Conservation (phyloP, 805 yeast genomes). For the Zygosaccharomyces lentus region DNA sequence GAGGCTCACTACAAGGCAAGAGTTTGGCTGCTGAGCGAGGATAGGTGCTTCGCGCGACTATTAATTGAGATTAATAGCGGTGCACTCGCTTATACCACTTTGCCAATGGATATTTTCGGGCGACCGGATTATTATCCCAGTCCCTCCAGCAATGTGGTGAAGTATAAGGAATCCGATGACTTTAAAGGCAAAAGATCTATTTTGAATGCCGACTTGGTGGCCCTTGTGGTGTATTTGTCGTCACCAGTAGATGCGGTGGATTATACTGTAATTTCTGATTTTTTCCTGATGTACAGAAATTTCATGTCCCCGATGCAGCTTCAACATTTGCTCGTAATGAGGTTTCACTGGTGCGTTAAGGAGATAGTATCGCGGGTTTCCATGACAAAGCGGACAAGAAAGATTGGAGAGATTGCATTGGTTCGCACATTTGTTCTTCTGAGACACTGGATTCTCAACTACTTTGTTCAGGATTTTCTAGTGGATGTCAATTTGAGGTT, state of each 20-base stretch:
- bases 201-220: slow-evolving; percentile 28
- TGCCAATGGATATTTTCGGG: slow-evolving; percentile 23
- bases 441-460: slow-evolving; percentile 87
- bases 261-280: slow-evolving; percentile 76
- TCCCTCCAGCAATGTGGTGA: slow-evolving; percentile 28
- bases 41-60: slow-evolving; percentile 1
- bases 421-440: slow-evolving; percentile 81
- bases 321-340: slow-evolving; percentile 53
- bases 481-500: slow-evolving; percentile 46
- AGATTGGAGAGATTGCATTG: slow-evolving; percentile 60
- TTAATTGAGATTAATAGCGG: background rate
- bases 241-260: slow-evolving; percentile 66
- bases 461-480: slow-evolving; percentile 80
- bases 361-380: slow-evolving; percentile 18
- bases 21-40: background rate
- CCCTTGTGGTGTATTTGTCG: slow-evolving; percentile 56
- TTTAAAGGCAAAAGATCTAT: slow-evolving; percentile 15
- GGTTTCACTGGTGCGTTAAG: slow-evolving; percentile 70
- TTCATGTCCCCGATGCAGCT: slow-evolving; percentile 58
- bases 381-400: slow-evolving; percentile 24
- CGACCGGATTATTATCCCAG: slow-evolving; percentile 30
- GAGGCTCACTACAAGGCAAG: background rate
- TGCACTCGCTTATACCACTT: background rate
- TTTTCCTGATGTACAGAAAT: slow-evolving; percentile 76
- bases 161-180: slow-evolving; percentile 14